Evolutionary conservation across 2,329 filamentous ascomycete genomes (phyloP).

Genomic region (Aspergillus ustus): DNA sequence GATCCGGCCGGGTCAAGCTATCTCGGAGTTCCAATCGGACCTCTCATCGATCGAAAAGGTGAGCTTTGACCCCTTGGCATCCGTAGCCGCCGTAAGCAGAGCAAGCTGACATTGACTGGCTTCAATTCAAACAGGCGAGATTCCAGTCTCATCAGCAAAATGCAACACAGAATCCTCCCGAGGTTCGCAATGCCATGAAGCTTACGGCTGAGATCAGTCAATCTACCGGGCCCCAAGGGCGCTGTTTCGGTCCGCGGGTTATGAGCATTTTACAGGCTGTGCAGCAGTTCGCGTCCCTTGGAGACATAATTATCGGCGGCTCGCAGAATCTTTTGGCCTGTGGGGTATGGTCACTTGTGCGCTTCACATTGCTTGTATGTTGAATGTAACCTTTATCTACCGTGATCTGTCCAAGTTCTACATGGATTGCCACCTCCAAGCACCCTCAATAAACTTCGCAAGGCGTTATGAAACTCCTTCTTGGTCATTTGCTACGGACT

Average conservation of each 20-base stretch:
- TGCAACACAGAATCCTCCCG: neutral
- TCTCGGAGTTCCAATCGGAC: conserved; percentile 5
- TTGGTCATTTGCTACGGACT: too few relatives aligned
- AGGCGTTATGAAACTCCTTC: too few relatives aligned
- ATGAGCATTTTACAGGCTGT: neutral
- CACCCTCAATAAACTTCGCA: too few relatives aligned
- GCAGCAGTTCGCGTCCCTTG: neutral
- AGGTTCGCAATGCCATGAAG: conserved; percentile 5
- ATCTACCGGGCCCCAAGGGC: neutral
- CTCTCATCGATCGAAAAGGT: neutral
- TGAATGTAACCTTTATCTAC: neutral
- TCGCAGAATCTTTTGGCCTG: neutral
- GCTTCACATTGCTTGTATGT: neutral
- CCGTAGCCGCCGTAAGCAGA: too few relatives aligned
- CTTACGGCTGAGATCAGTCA: conserved; percentile 2
- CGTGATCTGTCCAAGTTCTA: too few relatives aligned
- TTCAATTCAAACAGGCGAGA: too few relatives aligned
- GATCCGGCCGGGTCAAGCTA: neutral
- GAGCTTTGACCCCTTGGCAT: too few relatives aligned
- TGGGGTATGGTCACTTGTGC: neutral
- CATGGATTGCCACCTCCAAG: neutral
- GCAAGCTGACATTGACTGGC: too few relatives aligned
- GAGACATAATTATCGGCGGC: neutral
- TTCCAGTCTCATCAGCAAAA: neutral
- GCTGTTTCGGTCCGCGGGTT: neutral